phyloP scores from a whole-genome alignment of 2,329 filamentous ascomycete genomes.

The Apiospora phragmitis region DNA sequence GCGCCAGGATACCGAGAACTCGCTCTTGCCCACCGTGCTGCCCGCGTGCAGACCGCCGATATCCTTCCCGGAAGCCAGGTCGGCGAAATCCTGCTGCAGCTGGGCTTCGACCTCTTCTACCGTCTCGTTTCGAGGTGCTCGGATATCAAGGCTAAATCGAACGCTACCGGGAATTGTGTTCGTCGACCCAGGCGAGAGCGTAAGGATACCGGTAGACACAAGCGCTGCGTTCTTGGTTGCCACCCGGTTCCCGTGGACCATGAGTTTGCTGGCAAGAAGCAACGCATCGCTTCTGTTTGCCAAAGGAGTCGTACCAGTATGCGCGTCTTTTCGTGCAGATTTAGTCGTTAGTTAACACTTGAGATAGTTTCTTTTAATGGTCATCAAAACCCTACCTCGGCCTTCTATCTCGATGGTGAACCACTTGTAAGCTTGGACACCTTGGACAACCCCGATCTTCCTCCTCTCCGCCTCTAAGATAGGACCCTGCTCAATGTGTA shows the following conservation, averaged over 20 bases:
- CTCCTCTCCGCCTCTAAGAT: slow-evolving; percentile 65
- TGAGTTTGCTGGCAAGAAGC: slow-evolving; percentile 66
- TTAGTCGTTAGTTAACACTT: background rate
- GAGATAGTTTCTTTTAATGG: background rate
- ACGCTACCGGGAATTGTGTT: slow-evolving; percentile 74
- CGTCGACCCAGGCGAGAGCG: slow-evolving; percentile 64
- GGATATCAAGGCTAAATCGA: slow-evolving; percentile 68
- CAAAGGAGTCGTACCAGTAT: slow-evolving; percentile 75
- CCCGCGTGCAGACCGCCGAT: slow-evolving; percentile 45
- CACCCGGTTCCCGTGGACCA: slow-evolving; percentile 63
- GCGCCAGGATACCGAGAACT: slow-evolving; percentile 43
- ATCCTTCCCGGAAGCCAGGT: slow-evolving; percentile 58
- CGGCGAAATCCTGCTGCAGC: slow-evolving; percentile 57
- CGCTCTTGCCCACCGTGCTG: slow-evolving; percentile 20
- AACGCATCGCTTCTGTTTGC: slow-evolving; percentile 67
- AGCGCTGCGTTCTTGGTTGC: slow-evolving; percentile 61
- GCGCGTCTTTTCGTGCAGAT: slow-evolving; percentile 49
- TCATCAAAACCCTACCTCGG: slow-evolving; percentile 32
- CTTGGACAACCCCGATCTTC: slow-evolving; percentile 69
- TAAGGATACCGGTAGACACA: slow-evolving; percentile 70
- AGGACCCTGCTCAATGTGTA: slow-evolving; percentile 84
- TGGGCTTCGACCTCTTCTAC: slow-evolving; percentile 58
- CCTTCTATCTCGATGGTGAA: slow-evolving; percentile 67
- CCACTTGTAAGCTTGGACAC: slow-evolving; percentile 77
- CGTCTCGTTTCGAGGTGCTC: slow-evolving; percentile 53